Conservation (phyloP, 805 yeast species). For the Suhomyces xylopsoci region DNA sequence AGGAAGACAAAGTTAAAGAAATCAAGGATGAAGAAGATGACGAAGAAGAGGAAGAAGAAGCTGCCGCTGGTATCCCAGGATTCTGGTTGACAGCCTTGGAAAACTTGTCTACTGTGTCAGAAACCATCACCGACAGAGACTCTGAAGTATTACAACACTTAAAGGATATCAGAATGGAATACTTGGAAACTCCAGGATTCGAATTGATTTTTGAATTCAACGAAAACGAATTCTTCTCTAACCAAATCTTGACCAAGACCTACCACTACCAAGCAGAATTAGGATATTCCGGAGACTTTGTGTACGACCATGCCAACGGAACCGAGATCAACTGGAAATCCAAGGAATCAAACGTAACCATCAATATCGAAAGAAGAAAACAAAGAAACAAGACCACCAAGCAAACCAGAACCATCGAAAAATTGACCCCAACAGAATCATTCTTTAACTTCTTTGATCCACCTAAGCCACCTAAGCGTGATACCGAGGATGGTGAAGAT, state of each 20-base stretch:
- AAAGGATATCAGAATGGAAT: slow-evolving; percentile 70
- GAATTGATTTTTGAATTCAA: slow-evolving; percentile 78
- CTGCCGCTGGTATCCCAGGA: slow-evolving; percentile 76
- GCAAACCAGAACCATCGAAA: slow-evolving; percentile 93
- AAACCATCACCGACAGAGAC: slow-evolving; percentile 86
- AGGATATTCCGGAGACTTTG: slow-evolving; percentile 93
- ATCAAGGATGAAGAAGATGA: slow-evolving; percentile 42
- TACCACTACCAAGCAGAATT: slow-evolving; percentile 92
- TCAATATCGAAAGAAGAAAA: slow-evolving; percentile 87
- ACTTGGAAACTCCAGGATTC: slow-evolving; percentile 84
- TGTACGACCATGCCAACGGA: slow-evolving; percentile 96
- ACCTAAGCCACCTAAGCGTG: slow-evolving; percentile 64
- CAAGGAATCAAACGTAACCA: slow-evolving; percentile 78
- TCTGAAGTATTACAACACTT: slow-evolving; percentile 73
- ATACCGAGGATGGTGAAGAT: slow-evolving; percentile 47
- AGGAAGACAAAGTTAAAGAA: slow-evolving; percentile 31
- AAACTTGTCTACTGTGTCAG: slow-evolving; percentile 76
- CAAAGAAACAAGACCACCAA: slow-evolving; percentile 96
- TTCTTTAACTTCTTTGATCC: slow-evolving; percentile 96
- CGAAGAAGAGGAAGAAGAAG: slow-evolving; percentile 42
- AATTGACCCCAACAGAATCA: slow-evolving; percentile 89
- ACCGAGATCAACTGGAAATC: slow-evolving; percentile 78
- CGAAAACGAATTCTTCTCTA: slow-evolving; percentile 72
- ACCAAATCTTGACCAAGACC: slow-evolving; percentile 71
- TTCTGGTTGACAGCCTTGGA: slow-evolving; percentile 97